These are phyloP conservation scores for Chenopodium quinoa DNA, from an alignment of 148 eudicot species.

Conservation along the genomic window DNA sequence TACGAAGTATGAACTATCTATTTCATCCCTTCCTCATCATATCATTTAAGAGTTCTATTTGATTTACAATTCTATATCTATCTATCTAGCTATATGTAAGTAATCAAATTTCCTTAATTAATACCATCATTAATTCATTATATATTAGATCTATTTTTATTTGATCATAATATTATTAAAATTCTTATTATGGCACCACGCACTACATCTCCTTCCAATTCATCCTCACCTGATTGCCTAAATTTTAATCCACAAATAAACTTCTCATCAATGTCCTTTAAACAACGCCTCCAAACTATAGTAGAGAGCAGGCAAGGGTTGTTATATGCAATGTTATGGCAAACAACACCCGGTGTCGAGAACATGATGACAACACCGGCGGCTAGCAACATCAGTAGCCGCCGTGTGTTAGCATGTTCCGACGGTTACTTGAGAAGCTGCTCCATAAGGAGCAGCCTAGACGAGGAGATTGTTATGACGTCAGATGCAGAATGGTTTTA, in stretches of 20 bases:
- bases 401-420: not conserved
- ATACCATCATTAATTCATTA: not conserved
- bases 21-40: not conserved
- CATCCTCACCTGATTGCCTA: not conserved
- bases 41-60: not conserved
- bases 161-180: not conserved
- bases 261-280: not conserved
- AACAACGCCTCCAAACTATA: conserved; percentile 8
- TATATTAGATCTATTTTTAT: no score
- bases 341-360: not conserved
- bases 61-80: no score
- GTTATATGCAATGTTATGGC: conserved; percentile 7
- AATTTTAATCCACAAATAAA: not conserved
- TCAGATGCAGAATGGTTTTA: not conserved
- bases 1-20: not conserved
- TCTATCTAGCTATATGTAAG: not conserved
- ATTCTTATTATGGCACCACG: no score
- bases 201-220: not conserved
- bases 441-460: not conserved
- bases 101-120: not conserved
- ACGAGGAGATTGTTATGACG: not conserved
- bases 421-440: not conserved
- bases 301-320: not conserved
- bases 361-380: not conserved
- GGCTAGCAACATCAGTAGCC: not conserved